These are phyloP conservation scores for Hansenula sp. DNA, from an alignment of 1,139 yeast species.

Conservation along the genomic window DNA sequence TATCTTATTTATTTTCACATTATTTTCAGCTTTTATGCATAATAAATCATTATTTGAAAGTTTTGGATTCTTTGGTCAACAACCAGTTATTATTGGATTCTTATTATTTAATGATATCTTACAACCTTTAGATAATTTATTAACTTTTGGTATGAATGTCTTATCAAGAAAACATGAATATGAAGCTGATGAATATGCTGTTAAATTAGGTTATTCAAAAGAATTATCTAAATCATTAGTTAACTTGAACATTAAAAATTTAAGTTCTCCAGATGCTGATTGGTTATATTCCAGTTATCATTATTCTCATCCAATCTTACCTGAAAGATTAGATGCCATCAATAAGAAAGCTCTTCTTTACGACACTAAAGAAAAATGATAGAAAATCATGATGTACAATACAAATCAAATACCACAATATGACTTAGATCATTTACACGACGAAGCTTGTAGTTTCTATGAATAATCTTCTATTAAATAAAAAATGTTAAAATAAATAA, in stretches of 20 bases:
- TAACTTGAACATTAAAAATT: slow-evolving; percentile 71
- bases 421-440: too few species aligned
- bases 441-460: too few species aligned
- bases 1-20: slow-evolving; percentile 57
- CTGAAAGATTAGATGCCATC: slow-evolving; percentile 80
- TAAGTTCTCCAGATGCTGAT: slow-evolving; percentile 83
- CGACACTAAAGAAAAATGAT: slow-evolving; percentile 14
- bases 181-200: slow-evolving; percentile 89
- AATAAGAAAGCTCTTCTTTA: slow-evolving; percentile 26
- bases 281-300: slow-evolving; percentile 85
- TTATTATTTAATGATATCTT: slow-evolving; percentile 68
- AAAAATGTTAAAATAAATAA: not conserved
- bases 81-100: slow-evolving; percentile 79
- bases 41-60: slow-evolving; percentile 73
- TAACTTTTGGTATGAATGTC: slow-evolving; percentile 63
- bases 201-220: slow-evolving; percentile 61
- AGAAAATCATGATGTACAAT: not conserved
- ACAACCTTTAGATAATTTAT: slow-evolving; percentile 68
- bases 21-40: slow-evolving; percentile 75
- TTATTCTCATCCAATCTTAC: slow-evolving; percentile 84
- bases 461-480: not conserved
- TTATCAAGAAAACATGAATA: slow-evolving; percentile 83
- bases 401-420: too few species aligned
- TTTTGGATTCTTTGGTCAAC: slow-evolving; percentile 65
- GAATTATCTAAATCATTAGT: slow-evolving; percentile 72